Conservation (phyloP, 2,329 filamentous ascomycete species). For the Sporothrix brunneoviolacea region DNA sequence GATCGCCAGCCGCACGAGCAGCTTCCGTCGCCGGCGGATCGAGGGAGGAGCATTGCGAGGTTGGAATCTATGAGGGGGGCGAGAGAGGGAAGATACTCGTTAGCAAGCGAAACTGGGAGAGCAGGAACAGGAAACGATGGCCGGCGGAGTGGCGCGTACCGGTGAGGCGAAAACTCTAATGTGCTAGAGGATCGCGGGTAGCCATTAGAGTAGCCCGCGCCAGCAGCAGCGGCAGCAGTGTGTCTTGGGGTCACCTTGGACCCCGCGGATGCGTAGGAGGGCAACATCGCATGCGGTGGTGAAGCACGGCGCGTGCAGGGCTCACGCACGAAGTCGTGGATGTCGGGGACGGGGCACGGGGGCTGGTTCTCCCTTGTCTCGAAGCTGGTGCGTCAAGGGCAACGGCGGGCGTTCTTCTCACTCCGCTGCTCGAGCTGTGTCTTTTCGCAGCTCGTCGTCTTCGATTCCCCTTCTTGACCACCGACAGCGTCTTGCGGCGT, state of each 20-base stretch:
- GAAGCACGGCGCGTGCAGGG: background rate
- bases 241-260: constrained; percentile 80
- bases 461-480: no score
- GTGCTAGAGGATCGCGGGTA: constrained; percentile 65
- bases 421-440: no score
- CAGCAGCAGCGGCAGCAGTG: constrained; percentile 44
- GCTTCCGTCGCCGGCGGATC: constrained; percentile 63
- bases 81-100: background rate
- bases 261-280: constrained; percentile 49
- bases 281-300: constrained; percentile 42
- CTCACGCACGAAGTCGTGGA: constrained; percentile 1
- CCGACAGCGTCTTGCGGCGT: no score
- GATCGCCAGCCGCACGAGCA: constrained; percentile 62
- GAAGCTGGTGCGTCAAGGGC: no score
- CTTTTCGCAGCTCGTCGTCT: no score
- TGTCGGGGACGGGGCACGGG: no score
- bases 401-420: no score
- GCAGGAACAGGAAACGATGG: constrained; percentile 6
- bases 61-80: constrained; percentile 62
- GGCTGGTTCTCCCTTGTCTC: no score
- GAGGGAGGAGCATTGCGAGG: constrained; percentile 69
- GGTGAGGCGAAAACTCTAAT: constrained; percentile 84
- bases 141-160: constrained; percentile 51
- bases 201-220: constrained; percentile 70
- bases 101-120: background rate